These are phyloP conservation scores for Hippophae rhamnoides DNA, from an alignment of 306 rosid species.

Conservation along the genomic window DNA sequence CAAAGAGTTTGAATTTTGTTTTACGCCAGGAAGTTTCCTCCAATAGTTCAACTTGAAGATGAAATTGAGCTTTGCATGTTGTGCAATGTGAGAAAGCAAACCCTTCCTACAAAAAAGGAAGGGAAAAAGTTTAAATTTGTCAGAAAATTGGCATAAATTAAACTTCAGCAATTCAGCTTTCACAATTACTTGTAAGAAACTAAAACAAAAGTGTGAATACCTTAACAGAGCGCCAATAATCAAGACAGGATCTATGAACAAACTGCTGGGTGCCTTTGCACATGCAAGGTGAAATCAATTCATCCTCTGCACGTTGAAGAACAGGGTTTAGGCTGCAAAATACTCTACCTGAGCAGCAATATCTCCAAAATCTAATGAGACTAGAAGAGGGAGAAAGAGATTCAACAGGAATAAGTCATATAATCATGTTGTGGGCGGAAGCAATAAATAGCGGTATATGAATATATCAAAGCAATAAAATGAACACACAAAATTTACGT, in stretches of 20 bases:
- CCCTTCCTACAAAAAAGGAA: constrained; percentile 56
- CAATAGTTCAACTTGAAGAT: constrained; percentile 58
- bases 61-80: constrained; percentile 97
- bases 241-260: constrained; percentile 96
- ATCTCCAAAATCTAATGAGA: neutral
- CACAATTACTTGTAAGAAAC: too few relatives aligned
- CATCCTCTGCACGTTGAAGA: constrained; percentile 54
- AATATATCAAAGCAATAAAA: too few relatives aligned
- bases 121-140: neutral
- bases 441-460: too few relatives aligned
- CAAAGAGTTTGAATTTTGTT: constrained; percentile 78
- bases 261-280: constrained; percentile 99
- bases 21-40: constrained; percentile 92
- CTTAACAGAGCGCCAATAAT: constrained; percentile 99
- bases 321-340: constrained; percentile 11
- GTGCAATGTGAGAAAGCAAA: constrained; percentile 98
- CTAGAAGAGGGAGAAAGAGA: too few relatives aligned
- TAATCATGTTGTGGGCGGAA: too few relatives aligned
- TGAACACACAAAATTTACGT: too few relatives aligned
- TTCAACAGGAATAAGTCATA: too few relatives aligned
- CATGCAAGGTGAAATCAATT: constrained; percentile 96
- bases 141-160: neutral
- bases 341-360: constrained; percentile 5
- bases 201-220: constrained; percentile 24
- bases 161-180: too few relatives aligned